phyloP scores from a whole-genome alignment of 305 asterid genomes.

The Euphrasia arctica region DNA sequence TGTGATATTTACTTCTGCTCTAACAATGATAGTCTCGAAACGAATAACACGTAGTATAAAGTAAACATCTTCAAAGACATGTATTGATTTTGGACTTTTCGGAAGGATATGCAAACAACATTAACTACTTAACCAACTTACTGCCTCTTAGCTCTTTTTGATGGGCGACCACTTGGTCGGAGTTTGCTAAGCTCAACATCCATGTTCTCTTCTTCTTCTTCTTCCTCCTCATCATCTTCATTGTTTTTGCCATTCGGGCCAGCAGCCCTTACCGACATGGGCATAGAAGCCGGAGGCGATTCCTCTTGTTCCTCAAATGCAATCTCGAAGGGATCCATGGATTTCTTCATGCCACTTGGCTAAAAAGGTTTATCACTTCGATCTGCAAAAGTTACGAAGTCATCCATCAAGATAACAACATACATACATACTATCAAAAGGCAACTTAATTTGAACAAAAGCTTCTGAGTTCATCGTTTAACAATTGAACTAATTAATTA shows the following conservation, averaged over 20 bases:
- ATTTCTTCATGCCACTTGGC: constrained; percentile 58
- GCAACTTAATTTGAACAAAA: background rate
- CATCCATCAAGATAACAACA: constrained; percentile 2
- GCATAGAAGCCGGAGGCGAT: constrained; percentile 50
- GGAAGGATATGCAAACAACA: background rate
- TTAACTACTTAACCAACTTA: constrained; percentile 36
- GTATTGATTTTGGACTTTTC: too few relatives aligned
- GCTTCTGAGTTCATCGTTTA: background rate
- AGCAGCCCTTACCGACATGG: constrained; percentile 35
- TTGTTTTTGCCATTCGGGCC: constrained; percentile 54
- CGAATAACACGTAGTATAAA: background rate
- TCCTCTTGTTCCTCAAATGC: constrained; percentile 91
- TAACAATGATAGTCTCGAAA: constrained; percentile 6
- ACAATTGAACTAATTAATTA: background rate
- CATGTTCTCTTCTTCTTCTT: constrained; percentile 76
- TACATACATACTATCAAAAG: background rate
- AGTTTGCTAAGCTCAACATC: constrained; percentile 82
- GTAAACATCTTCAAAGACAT: background rate
- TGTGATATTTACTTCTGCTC: background rate
- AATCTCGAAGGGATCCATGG: constrained; percentile 95
- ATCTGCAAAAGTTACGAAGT: constrained; percentile 18
- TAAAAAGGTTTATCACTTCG: background rate
- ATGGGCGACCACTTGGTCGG: constrained; percentile 68
- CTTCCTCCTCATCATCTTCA: constrained; percentile 94
- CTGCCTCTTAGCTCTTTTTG: constrained; percentile 92